Base-by-base conservation (phyloP, 768 basidiomycete genomes). In the Dentipellis sp. region DNA sequence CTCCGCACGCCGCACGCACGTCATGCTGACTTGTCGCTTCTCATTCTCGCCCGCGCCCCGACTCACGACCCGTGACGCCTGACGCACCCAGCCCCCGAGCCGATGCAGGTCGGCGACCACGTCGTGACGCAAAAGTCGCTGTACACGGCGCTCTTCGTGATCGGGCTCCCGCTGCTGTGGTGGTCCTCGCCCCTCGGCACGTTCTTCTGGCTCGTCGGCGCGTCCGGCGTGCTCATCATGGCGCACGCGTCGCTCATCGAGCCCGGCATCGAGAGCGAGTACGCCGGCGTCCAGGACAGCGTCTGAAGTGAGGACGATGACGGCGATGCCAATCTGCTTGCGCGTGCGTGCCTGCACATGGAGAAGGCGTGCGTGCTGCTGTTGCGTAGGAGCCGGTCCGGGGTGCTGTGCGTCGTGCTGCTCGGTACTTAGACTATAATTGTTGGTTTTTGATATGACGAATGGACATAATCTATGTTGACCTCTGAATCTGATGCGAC, bases 201-300 rank as follows among this genome's bases (percentile, higher is more conserved):
- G 22, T 82, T 97, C 72, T 97, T 98, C 80, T 95, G 92, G 91
- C 78, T 97, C 63, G 84, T 95, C 58, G 93, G 94, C 17, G 87
- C 89, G 1, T 93, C 91, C 1, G 78, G 81, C 17, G 77, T 94
- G 58, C 74, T 95, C 59, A 90, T 98, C 64, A 75, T 95, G 59
- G 83, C 76, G 10, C 95, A 98, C 66, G 95, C 95, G 2, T 80
- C 79, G 55, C 59, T 97, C 59, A 83, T 97, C 59, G 95, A 98
- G 70, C 95, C 94, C 2, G 95, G 95, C 23, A 81, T 97, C 54
- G 95, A 98, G 73, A 90, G 88, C 72, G 93, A 95, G 68, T 97
- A 97, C 63, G 83, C 87, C 3, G 66, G 73, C 45, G 86, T 92
- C n/a, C 80, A 88, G 69, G 88, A 87, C 49, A 66, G 67, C 36